These are phyloP conservation scores for Lasiodiplodia sp. DNA, from an alignment of 2,329 filamentous ascomycete species.

Conservation along the genomic window DNA sequence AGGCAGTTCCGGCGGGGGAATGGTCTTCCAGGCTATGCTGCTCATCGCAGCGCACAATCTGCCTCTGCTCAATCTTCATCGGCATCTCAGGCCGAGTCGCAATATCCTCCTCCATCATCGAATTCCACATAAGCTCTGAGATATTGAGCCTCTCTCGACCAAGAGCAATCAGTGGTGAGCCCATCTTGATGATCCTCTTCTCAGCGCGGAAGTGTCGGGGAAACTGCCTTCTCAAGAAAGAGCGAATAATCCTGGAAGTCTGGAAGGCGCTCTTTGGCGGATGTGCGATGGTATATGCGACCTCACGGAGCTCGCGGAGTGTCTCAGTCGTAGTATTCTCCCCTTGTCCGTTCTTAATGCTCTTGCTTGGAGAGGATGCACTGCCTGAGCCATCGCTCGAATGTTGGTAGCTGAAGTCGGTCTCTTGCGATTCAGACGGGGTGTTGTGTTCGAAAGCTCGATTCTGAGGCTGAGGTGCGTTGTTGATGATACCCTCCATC, in stretches of 20 bases:
- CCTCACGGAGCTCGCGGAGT: neutral
- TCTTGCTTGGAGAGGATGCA: neutral
- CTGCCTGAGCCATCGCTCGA: no score
- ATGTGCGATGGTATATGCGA: neutral
- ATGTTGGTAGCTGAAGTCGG: neutral
- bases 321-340: neutral
- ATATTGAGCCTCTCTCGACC: conserved; percentile 5
- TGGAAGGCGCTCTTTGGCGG: neutral
- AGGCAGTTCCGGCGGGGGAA: neutral
- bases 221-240: neutral
- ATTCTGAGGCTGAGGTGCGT: no score
- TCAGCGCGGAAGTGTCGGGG: neutral
- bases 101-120: neutral
- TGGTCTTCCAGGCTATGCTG: conserved; percentile 3
- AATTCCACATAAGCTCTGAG: neutral
- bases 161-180: neutral
- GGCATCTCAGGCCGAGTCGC: neutral
- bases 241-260: neutral
- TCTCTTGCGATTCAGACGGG: neutral
- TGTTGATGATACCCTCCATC: no score
- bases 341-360: neutral
- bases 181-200: neutral
- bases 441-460: no score
- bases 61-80: neutral
- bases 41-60: conserved; percentile 17